Conservation (phyloP, 148 eudicot genomes). For the Rhododendron molle region DNA sequence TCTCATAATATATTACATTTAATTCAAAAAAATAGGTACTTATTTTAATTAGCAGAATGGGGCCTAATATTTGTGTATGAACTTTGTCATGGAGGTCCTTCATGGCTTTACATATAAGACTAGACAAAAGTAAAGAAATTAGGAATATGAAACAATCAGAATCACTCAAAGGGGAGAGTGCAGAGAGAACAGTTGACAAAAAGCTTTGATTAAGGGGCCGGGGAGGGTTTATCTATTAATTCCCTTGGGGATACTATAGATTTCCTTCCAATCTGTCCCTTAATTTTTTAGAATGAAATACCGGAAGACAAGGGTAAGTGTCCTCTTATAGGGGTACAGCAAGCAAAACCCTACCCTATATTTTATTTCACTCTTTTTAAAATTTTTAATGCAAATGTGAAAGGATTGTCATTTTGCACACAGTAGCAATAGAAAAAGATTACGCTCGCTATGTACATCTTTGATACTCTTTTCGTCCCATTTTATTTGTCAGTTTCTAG, state of each 20-base stretch:
- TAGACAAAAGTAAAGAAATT: not conserved
- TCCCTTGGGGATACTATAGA: not conserved
- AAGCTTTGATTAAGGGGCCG: not conserved
- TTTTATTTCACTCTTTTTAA: not conserved
- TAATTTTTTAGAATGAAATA: constrained; percentile 14
- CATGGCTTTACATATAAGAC: not conserved
- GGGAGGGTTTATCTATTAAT: not conserved
- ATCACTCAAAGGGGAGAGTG: constrained; percentile 2
- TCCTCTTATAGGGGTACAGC: constrained; percentile 32
- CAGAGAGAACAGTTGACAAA: constrained; percentile 6
- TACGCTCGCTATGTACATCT: not conserved
- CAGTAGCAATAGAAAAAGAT: not conserved
- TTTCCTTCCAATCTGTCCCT: constrained; percentile 41
- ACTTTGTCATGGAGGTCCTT: not conserved
- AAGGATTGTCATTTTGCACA: constrained; percentile 6
- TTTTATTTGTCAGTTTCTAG: not conserved
- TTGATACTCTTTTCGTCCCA: not conserved
- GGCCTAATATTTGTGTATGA: not conserved
- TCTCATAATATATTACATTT: too few relatives aligned
- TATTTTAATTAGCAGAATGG: too few relatives aligned
- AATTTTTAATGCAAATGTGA: not conserved
- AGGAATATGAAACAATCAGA: not conserved
- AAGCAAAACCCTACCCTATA: constrained; percentile 10
- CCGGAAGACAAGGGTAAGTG: constrained; percentile 44
- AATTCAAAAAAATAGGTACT: too few relatives aligned